Percentiles rank a stretch among this genome's conserved stretches.
Evolutionary conservation across 345 rosid genomes (phyloP).

Genomic region (Populus tremula): DNA sequence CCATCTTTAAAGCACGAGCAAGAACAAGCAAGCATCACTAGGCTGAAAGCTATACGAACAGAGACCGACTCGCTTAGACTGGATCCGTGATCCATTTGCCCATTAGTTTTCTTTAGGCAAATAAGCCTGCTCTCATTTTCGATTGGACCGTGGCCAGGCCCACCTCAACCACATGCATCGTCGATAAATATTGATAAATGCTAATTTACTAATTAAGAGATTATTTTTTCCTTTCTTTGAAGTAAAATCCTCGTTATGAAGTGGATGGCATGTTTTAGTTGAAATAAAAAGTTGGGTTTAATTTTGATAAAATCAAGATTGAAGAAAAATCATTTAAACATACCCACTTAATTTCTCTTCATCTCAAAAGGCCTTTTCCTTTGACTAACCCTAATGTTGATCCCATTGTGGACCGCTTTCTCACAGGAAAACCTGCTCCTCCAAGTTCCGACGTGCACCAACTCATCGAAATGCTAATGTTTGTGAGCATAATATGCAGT

Average conservation of each 20-base stretch:
- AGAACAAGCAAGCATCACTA: background rate
- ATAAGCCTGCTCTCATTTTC: background rate
- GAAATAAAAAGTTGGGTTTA: background rate
- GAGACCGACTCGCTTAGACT: background rate
- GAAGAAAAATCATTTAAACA: constrained; percentile 36
- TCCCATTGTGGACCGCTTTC: constrained; percentile 27
- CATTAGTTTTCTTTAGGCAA: background rate
- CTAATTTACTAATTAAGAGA: too few species aligned
- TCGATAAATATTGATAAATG: too few species aligned
- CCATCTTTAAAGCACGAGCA: too few species aligned
- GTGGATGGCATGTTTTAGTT: too few species aligned
- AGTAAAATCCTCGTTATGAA: too few species aligned
- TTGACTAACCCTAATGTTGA: constrained; percentile 55
- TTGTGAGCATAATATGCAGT: background rate
- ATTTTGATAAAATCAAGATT: constrained; percentile 14
- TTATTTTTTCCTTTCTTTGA: too few species aligned
- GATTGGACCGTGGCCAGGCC: background rate
- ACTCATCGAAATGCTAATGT: constrained; percentile 29
- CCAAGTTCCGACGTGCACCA: background rate
- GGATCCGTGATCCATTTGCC: background rate
- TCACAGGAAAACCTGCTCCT: constrained; percentile 15
- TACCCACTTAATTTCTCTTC: constrained; percentile 53
- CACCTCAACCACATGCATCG: background rate
- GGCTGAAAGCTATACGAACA: background rate
- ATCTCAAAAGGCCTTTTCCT: constrained; percentile 47